These are phyloP conservation scores for Neostapfia colusana DNA, from an alignment of 176 grass and related monocot species.

Conservation along the genomic window DNA sequence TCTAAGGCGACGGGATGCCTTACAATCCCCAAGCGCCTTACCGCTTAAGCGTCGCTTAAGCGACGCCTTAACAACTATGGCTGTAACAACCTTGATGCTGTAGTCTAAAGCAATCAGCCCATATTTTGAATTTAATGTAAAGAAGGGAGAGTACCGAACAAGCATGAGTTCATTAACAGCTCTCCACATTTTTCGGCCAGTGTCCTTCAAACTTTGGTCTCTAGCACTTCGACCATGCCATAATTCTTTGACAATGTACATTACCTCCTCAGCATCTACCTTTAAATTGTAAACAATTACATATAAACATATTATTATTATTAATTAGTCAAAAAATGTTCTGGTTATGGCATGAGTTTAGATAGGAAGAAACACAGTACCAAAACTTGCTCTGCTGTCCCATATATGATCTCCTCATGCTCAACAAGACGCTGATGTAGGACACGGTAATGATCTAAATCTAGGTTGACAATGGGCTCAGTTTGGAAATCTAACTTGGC, in stretches of 20 bases:
- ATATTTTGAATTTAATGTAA: neutral
- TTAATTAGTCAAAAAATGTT: neutral
- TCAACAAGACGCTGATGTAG: conserved; percentile 92
- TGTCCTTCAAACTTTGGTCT: conserved; percentile 74
- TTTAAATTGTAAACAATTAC: conserved; percentile 42
- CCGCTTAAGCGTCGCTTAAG: too few species aligned
- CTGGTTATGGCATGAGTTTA: conserved; percentile 1
- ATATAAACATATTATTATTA: conserved; percentile 9
- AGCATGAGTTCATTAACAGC: conserved; percentile 94
- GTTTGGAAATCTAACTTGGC: conserved; percentile 70
- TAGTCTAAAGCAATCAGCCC: conserved; percentile 10
- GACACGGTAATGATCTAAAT: conserved; percentile 91
- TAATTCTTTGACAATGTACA: conserved; percentile 94
- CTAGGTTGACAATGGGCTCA: conserved; percentile 87
- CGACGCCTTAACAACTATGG: too few species aligned
- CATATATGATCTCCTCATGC: conserved; percentile 86
- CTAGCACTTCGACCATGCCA: conserved; percentile 94
- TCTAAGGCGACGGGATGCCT: too few species aligned
- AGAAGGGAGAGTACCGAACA: conserved; percentile 58
- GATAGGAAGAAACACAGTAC: conserved; percentile 48
- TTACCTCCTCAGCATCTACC: conserved; percentile 91
- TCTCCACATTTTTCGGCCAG: conserved; percentile 91
- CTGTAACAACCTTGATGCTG: neutral
- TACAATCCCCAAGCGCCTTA: too few species aligned
- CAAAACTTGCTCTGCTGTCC: conserved; percentile 75